A percentile compares a stretch with the other conserved stretches of the same genome.
Conservation (phyloP, 768 basidiomycete genomes). For the Tylopilus intermedius region DNA sequence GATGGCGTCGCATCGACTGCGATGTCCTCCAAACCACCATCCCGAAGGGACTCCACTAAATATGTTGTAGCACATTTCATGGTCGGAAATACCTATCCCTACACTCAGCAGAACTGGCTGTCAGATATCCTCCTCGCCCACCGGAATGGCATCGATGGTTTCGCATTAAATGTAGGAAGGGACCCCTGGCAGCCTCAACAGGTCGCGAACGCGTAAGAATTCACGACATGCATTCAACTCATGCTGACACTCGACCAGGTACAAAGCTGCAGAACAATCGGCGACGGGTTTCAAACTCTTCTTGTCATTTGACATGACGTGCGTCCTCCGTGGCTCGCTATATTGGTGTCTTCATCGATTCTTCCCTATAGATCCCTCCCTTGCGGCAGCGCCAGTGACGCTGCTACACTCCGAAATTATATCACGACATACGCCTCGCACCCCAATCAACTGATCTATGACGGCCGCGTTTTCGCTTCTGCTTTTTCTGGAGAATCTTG, state of each 20-base stretch:
- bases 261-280: slow-evolving; percentile 48
- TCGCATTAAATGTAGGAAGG: slow-evolving; percentile 65
- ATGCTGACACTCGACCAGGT: slow-evolving; percentile 35
- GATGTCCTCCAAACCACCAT: background rate
- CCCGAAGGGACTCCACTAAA: slow-evolving; percentile 29
- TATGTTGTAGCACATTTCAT: slow-evolving; percentile 57
- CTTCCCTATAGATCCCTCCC: slow-evolving; percentile 43
- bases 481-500: slow-evolving; percentile 71
- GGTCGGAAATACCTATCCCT: slow-evolving; percentile 64
- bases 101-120: slow-evolving; percentile 39
- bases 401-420: slow-evolving; percentile 45
- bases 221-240: slow-evolving; percentile 3
- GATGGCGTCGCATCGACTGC: background rate
- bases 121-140: slow-evolving; percentile 54
- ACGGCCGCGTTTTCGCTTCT: slow-evolving; percentile 52
- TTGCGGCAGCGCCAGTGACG: slow-evolving; percentile 46
- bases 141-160: slow-evolving; percentile 58
- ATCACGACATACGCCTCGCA: slow-evolving; percentile 50
- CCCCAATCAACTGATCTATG: slow-evolving; percentile 53
- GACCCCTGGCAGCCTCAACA: slow-evolving; percentile 61
- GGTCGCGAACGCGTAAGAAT: slow-evolving; percentile 57
- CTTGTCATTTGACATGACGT: slow-evolving; percentile 78
- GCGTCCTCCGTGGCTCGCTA: slow-evolving; percentile 20
- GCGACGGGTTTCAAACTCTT: slow-evolving; percentile 65
- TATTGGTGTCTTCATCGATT: background rate